Conservation (phyloP, 306 rosid species). For the Cicer bijugum region DNA sequence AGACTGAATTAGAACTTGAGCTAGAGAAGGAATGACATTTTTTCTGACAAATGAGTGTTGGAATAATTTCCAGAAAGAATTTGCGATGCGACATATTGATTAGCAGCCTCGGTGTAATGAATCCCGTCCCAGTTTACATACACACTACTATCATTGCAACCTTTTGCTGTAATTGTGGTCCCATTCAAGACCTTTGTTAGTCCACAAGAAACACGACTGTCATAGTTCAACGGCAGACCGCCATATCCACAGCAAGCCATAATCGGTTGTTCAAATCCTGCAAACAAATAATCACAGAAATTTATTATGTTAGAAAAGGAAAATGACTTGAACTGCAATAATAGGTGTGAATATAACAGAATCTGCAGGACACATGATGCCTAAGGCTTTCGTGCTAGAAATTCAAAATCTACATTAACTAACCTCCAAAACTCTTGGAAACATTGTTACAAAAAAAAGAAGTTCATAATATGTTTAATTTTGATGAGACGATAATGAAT, state of each 20-base stretch:
- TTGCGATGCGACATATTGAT: slow-evolving; percentile 71
- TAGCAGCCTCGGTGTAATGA: slow-evolving; percentile 90
- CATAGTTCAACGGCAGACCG: slow-evolving; percentile 82
- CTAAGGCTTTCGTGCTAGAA: too few relatives aligned
- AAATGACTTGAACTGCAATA: slow-evolving; percentile 8
- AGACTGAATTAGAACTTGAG: slow-evolving; percentile 58
- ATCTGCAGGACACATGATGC: too few relatives aligned
- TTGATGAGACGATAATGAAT: neutral
- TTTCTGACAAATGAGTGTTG: slow-evolving; percentile 73
- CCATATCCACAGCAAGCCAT: slow-evolving; percentile 94
- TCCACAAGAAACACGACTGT: slow-evolving; percentile 67
- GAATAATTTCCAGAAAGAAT: slow-evolving; percentile 76
- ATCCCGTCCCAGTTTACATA: slow-evolving; percentile 88
- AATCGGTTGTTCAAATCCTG: slow-evolving; percentile 83
- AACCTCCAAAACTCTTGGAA: too few relatives aligned
- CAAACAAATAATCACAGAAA: slow-evolving; percentile 30
- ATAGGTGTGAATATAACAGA: neutral
- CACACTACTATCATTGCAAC: slow-evolving; percentile 62
- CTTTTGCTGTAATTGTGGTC: slow-evolving; percentile 65
- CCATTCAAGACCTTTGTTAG: slow-evolving; percentile 72
- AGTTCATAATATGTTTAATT: neutral
- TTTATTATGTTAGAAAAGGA: slow-evolving; percentile 8
- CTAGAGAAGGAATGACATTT: slow-evolving; percentile 73
- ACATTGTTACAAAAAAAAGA: too few relatives aligned
- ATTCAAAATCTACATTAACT: too few relatives aligned